These are phyloP conservation scores for Candida glaebosa DNA, from an alignment of 805 yeast genomes.

Conservation along the genomic window DNA sequence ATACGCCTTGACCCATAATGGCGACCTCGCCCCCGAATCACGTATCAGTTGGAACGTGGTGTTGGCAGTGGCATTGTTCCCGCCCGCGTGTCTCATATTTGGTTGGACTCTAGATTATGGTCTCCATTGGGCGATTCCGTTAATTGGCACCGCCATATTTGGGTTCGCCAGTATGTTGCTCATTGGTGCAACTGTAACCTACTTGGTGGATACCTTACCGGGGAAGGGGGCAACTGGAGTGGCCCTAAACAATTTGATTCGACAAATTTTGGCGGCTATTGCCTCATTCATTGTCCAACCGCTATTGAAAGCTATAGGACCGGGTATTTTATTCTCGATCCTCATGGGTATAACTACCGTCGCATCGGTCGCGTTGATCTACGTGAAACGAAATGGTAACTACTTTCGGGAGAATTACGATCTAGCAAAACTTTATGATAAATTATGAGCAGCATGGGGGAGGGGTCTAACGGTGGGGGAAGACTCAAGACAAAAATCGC, in stretches of 20 bases:
- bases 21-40: slow-evolving; percentile 70
- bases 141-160: slow-evolving; percentile 76
- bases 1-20: slow-evolving; percentile 55
- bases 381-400: slow-evolving; percentile 55
- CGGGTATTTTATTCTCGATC: slow-evolving; percentile 68
- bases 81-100: slow-evolving; percentile 63
- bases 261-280: slow-evolving; percentile 71
- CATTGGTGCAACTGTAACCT: slow-evolving; percentile 77
- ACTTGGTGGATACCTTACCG: slow-evolving; percentile 78
- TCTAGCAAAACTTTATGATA: slow-evolving; percentile 53
- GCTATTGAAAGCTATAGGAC: slow-evolving; percentile 59
- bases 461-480: too few species aligned
- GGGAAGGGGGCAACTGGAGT: slow-evolving; percentile 89
- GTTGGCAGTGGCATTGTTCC: slow-evolving; percentile 58
- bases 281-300: slow-evolving; percentile 79
- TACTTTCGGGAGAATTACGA: slow-evolving; percentile 63
- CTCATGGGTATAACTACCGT: slow-evolving; percentile 54
- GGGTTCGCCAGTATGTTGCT: slow-evolving; percentile 84
- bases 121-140: slow-evolving; percentile 72
- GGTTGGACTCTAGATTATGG: slow-evolving; percentile 78
- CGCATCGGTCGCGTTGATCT: slow-evolving; percentile 37
- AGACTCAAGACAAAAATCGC: neutral
- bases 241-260: slow-evolving; percentile 71
- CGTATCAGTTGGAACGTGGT: slow-evolving; percentile 73
- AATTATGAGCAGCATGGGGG: slow-evolving; percentile 27